Conservation (phyloP, 2,329 filamentous ascomycete genomes). For the Penicillium oxalicum region DNA sequence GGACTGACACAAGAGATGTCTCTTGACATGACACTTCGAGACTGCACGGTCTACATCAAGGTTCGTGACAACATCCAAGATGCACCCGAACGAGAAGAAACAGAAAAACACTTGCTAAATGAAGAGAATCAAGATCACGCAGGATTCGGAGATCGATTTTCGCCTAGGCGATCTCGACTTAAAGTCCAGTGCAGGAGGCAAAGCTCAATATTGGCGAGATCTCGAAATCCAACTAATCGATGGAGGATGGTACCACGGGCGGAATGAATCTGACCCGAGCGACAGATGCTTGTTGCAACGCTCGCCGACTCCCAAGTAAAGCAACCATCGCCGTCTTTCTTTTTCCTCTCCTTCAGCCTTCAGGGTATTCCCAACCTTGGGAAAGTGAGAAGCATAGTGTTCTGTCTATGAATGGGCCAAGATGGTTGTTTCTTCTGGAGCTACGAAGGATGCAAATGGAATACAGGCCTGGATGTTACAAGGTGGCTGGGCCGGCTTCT, state of each 20-base stretch:
- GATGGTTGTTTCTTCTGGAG: no score
- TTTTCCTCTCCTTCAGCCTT: no score
- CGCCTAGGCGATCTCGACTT: constrained; percentile 72
- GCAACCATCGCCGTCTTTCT: constrained; percentile 9
- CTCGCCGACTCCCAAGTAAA: constrained; percentile 2
- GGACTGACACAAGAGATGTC: constrained; percentile 47
- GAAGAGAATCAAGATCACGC: constrained; percentile 26
- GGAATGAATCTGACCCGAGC: no score
- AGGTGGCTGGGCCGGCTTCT: no score
- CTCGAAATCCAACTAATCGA: constrained; percentile 59
- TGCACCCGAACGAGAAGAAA: background rate
- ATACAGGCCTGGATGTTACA: no score
- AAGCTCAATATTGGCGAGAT: constrained; percentile 62
- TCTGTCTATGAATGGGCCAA: no score
- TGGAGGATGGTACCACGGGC: constrained; percentile 58
- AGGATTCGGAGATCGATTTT: constrained; percentile 32
- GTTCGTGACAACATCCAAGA: constrained; percentile 34
- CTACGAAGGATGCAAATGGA: no score
- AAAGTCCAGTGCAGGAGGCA: constrained; percentile 60
- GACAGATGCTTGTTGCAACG: no score
- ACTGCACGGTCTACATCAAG: constrained; percentile 69
- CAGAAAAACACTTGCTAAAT: background rate
- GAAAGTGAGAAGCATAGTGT: no score
- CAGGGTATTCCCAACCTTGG: no score
- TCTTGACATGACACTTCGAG: constrained; percentile 72